phyloP scores from a whole-genome alignment of 306 rosid species.

The Vicia faba region DNA sequence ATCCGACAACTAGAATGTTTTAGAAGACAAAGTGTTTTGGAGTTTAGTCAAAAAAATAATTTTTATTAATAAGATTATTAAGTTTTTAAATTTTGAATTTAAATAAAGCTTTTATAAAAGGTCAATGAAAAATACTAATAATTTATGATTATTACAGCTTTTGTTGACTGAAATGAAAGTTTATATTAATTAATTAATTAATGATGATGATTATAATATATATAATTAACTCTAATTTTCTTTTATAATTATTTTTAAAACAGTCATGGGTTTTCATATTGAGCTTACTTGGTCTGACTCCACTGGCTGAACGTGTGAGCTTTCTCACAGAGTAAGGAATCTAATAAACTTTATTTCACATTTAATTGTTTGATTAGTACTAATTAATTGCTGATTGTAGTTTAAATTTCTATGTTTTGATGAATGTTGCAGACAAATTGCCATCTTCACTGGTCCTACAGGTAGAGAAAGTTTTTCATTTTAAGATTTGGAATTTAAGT shows the following conservation, averaged over 20 bases:
- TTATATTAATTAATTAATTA: background rate
- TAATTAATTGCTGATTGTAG: background rate
- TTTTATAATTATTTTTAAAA: background rate
- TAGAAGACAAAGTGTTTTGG: background rate
- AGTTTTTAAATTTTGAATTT: too few species aligned
- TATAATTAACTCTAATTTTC: too few species aligned
- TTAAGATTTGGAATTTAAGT: too few species aligned
- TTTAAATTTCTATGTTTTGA: conserved; percentile 1
- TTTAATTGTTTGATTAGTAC: background rate
- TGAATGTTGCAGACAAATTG: conserved; percentile 58
- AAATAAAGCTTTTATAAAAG: too few species aligned
- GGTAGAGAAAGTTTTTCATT: conserved; percentile 44
- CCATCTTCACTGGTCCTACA: conserved; percentile 91
- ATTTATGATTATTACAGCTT: too few species aligned
- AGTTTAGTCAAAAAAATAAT: background rate
- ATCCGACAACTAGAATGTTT: background rate
- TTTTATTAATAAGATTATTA: background rate
- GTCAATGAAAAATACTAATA: too few species aligned
- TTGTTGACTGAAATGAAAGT: background rate
- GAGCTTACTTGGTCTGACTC: conserved; percentile 81
- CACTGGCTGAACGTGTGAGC: conserved; percentile 90
- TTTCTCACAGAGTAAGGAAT: conserved; percentile 82
- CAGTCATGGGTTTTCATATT: conserved; percentile 86
- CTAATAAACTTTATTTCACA: background rate
- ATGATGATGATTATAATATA: too few species aligned